These are phyloP conservation scores for Myrica gale DNA, from an alignment of 306 rosid genomes.

Conservation along the genomic window DNA sequence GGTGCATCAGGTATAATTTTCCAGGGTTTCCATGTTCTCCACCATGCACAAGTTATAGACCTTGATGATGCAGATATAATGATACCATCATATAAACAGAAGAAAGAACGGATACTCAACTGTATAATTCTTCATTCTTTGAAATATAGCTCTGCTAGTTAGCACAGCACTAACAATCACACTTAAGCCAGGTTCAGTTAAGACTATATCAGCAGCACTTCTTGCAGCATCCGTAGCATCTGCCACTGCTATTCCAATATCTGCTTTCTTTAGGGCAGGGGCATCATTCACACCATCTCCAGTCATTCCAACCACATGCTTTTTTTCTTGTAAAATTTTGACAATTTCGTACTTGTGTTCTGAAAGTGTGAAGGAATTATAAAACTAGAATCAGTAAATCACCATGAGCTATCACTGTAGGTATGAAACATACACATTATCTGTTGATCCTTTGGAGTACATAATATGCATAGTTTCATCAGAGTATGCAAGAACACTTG, in stretches of 20 bases:
- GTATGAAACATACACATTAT: neutral
- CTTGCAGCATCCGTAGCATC: conserved; percentile 92
- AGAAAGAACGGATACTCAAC: conserved; percentile 47
- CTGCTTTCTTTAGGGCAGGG: conserved; percentile 90
- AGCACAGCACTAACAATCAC: conserved; percentile 77
- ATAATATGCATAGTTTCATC: neutral
- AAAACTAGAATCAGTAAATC: conserved; percentile 19
- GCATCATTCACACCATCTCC: conserved; percentile 95
- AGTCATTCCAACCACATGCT: conserved; percentile 88
- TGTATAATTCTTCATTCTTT: conserved; percentile 90
- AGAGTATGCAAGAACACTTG: too few relatives aligned
- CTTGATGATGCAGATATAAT: conserved; percentile 20
- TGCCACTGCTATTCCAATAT: conserved; percentile 88
- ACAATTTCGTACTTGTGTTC: conserved; percentile 87
- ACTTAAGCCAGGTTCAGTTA: conserved; percentile 87
- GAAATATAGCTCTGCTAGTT: conserved; percentile 86
- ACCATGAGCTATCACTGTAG: conserved; percentile 16
- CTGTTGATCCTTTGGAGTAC: neutral
- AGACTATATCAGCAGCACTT: conserved; percentile 77
- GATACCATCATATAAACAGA: conserved; percentile 18
- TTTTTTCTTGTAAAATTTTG: conserved; percentile 74
- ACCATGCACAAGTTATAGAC: conserved; percentile 5
- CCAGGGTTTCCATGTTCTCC: conserved; percentile 6
- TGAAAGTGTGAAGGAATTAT: conserved; percentile 38
- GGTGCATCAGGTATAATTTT: neutral